phyloP scores from a whole-genome alignment of 2,329 filamentous ascomycete species.

The Colletotrichum acutatum region DNA sequence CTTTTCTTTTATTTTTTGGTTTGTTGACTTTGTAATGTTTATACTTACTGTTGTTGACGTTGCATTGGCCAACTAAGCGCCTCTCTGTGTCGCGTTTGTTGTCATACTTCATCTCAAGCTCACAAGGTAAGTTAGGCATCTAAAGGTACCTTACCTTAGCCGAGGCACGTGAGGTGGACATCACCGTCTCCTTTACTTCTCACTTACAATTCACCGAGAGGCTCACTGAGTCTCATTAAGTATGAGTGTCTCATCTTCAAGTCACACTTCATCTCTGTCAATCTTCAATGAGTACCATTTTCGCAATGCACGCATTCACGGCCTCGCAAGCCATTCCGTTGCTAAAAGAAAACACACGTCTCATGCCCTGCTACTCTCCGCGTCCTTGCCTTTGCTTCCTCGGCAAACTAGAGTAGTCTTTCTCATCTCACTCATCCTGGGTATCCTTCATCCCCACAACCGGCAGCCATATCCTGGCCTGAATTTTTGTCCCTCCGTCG shows the following conservation, averaged over 20 bases:
- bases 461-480: neutral
- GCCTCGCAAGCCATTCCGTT: neutral
- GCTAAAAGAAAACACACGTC: neutral
- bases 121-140: neutral
- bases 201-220: too few species aligned
- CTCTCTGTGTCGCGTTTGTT: neutral
- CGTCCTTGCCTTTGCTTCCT: neutral
- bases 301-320: neutral
- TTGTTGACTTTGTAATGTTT: neutral
- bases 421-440: constrained; percentile 1
- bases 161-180: neutral
- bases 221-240: too few species aligned
- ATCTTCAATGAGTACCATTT: neutral
- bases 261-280: neutral
- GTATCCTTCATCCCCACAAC: constrained; percentile 27
- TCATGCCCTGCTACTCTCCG: neutral
- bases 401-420: neutral
- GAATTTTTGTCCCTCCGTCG: neutral
- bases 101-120: neutral
- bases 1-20: neutral
- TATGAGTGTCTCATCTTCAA: neutral
- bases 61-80: neutral
- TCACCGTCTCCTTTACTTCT: too few species aligned
- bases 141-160: neutral
- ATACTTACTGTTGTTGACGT: neutral